Base-by-base conservation (phyloP, 768 basidiomycete species). In the Podaxis rugospora region DNA sequence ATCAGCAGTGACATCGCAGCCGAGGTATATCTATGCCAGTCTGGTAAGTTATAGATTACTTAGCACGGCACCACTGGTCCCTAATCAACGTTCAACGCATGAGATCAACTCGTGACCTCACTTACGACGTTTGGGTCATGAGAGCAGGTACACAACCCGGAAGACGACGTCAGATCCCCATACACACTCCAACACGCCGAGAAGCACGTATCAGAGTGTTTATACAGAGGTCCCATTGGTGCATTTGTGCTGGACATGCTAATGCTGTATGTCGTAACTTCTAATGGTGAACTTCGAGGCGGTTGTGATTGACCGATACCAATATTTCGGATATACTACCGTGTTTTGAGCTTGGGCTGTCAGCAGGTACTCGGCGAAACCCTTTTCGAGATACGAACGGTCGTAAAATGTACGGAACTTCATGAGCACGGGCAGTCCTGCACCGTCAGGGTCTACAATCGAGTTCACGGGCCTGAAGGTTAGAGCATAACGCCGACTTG, bases 101-200 rank as follows among this genome's bases (percentile, higher is more conserved):
- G 56, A 57, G 46, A 18, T 37, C 37, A 40, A 21, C 56, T 49
- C 56, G 46, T 57, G 56, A 57, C 32, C 28, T 36, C 27, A 47
- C 36, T 57, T 49, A 25, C 27, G 27, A 46, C 27, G 13, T 49
- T n/a, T 35, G 56, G 46, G 56, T 57, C 56, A 57, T 57, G 56
- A 16, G 56, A 35, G 32, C 53, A 54, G 16, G n/a, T 23, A 54
- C 18, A 11, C 36, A 36, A 40, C 39, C n/a, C n/a, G 16, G 25
- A 32, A 32, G n/a, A 14, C 55, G 46, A 57, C 44, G 56, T 57
- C 56, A 57, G 36, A 13, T 54, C 37, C 35, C 28, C 28, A 35
- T 32, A 52, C 37, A 52, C 21, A 13, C n/a, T 37, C 7, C 18
- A 23, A n/a, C 18, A 16, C 16, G 40, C 55, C 55, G 55, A 35